Conservation (phyloP, 257 asterid species). For the Nicotiana paniculata region DNA sequence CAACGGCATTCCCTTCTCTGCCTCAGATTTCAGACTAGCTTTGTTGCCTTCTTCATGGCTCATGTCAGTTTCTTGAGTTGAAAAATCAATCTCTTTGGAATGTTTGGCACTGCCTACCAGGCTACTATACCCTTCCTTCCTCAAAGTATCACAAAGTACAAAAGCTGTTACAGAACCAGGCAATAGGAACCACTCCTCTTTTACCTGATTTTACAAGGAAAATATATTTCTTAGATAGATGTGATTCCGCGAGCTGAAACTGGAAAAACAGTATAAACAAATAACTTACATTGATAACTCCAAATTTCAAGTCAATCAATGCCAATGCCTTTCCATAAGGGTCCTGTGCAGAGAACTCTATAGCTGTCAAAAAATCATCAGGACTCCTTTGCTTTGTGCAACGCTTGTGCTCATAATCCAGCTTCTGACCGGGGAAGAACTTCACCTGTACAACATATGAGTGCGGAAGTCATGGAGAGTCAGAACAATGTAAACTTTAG, state of each 20-base stretch:
- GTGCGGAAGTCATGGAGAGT: neutral
- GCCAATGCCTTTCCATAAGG: constrained; percentile 84
- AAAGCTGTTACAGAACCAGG: constrained; percentile 52
- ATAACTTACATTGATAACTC: constrained; percentile 48
- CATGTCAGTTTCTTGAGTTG: constrained; percentile 22
- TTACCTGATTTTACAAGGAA: constrained; percentile 41
- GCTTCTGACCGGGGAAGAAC: constrained; percentile 67
- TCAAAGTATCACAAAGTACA: constrained; percentile 46
- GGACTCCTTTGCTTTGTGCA: constrained; percentile 47
- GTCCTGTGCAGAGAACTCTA: constrained; percentile 59
- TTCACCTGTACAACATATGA: constrained; percentile 44
- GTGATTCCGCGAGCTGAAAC: neutral
- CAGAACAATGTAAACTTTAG: neutral
- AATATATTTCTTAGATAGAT: neutral
- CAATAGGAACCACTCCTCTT: constrained; percentile 69
- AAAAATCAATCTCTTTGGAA: constrained; percentile 17
- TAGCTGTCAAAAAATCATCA: constrained; percentile 57
- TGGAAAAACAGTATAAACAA: neutral
- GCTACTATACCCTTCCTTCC: constrained; percentile 48
- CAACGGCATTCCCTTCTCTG: constrained; percentile 6
- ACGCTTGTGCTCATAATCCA: constrained; percentile 68
- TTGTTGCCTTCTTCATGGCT: constrained; percentile 22
- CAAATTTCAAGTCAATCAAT: constrained; percentile 58
- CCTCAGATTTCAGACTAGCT: neutral
- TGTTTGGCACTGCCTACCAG: constrained; percentile 20